phyloP scores from a whole-genome alignment of 2,329 filamentous ascomycete species.

The Diplodia mutila region DNA sequence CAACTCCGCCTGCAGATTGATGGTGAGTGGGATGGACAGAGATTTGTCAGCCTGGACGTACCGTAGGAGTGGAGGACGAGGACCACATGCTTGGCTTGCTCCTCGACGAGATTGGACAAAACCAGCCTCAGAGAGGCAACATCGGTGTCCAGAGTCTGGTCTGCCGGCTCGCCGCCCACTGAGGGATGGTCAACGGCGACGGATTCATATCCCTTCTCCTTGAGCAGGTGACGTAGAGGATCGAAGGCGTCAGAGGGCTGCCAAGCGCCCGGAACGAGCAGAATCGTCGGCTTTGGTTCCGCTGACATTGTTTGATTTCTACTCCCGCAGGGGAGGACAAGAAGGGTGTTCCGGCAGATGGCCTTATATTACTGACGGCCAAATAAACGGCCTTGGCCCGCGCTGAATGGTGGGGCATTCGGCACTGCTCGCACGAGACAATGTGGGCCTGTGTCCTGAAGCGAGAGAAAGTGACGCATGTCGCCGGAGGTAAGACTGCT shows the following conservation, averaged over 20 bases:
- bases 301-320: background rate
- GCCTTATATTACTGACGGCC: background rate
- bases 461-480: background rate
- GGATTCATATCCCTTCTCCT: conserved; percentile 14
- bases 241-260: conserved; percentile 14
- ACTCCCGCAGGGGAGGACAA: background rate
- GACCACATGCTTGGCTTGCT: conserved; percentile 15
- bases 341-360: background rate
- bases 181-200: conserved; percentile 22
- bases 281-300: background rate
- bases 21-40: background rate
- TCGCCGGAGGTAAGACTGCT: background rate
- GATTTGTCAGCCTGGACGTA: background rate
- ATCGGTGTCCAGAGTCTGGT: conserved; percentile 18
- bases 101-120: background rate
- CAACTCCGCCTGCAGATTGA: conserved; percentile 6
- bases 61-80: conserved; percentile 22
- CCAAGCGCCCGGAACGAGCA: conserved; percentile 21
- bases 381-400: background rate
- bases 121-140: background rate
- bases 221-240: conserved; percentile 2
- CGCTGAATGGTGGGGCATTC: background rate
- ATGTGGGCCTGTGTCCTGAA: background rate
- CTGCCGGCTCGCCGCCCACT: conserved; percentile 7
- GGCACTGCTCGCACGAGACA: background rate